A percentile compares a stretch with the other conserved stretches of the same genome.
Conservation (phyloP, 768 basidiomycete species). For the Lentinula detonsa region DNA sequence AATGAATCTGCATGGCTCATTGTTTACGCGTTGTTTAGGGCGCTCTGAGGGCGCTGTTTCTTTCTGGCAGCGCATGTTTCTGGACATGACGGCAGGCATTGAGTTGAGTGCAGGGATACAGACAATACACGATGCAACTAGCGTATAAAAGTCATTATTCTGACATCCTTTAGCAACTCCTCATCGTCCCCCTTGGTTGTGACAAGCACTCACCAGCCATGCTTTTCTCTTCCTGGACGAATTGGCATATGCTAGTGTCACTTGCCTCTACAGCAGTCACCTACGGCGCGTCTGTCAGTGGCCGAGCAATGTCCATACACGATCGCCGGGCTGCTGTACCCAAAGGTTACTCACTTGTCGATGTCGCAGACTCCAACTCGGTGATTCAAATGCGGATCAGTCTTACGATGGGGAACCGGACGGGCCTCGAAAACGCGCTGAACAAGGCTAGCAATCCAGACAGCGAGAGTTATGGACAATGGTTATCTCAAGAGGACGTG, state of each 20-base stretch:
- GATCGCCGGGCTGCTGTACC: background rate
- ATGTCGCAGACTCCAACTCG: constrained; percentile 12
- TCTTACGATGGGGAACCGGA: constrained; percentile 19
- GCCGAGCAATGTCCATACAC: background rate
- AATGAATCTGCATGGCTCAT: background rate
- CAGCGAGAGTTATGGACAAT: constrained; percentile 19
- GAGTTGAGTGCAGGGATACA: too few species aligned
- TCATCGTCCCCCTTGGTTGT: background rate
- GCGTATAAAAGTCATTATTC: background rate
- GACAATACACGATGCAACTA: too few species aligned
- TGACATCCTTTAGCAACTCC: background rate
- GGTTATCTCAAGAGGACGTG: constrained; percentile 24
- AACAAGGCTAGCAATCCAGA: constrained; percentile 23
- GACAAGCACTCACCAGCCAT: background rate
- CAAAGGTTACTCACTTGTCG: background rate
- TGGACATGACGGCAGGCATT: too few species aligned
- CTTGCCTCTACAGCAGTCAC: background rate
- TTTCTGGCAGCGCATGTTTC: too few species aligned
- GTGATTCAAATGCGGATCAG: constrained; percentile 24
- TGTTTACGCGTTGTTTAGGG: background rate
- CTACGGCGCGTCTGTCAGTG: background rate
- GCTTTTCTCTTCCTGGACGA: background rate
- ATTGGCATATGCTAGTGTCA: background rate
- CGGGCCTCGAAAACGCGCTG: constrained; percentile 22
- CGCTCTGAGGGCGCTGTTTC: background rate